These are phyloP conservation scores for Cryptococcus sp. DNA, from an alignment of 1,284 basidiomycete species.

Conservation along the genomic window DNA sequence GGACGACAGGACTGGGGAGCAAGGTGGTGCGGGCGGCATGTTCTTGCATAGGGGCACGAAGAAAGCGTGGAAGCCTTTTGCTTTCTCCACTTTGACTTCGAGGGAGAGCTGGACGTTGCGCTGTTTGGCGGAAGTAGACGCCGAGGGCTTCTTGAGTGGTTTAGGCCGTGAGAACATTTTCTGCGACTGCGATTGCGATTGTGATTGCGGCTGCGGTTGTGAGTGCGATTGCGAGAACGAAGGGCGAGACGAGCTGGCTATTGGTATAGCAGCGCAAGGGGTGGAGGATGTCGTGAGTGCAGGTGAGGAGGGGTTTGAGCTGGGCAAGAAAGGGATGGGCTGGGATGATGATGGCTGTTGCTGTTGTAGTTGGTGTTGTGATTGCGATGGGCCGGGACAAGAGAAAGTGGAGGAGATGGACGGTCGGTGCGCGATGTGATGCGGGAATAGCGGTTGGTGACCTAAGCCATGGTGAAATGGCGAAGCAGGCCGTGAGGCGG, in stretches of 20 bases:
- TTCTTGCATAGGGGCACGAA: slow-evolving; percentile 42
- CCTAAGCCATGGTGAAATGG: slow-evolving; percentile 6
- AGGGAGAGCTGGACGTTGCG: slow-evolving; percentile 42
- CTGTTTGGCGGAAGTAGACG: slow-evolving; percentile 33
- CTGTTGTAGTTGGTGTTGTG: slow-evolving; percentile 3
- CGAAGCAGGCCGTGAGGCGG: slow-evolving; percentile 10
- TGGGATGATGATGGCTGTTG: slow-evolving; percentile 7
- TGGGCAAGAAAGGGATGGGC: slow-evolving; percentile 7
- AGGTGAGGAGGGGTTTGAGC: not conserved
- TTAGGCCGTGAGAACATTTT: slow-evolving; percentile 16
- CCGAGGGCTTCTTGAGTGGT: slow-evolving; percentile 34
- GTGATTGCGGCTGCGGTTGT: too few species aligned
- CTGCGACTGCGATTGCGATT: slow-evolving; percentile 6
- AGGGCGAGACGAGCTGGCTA: not conserved
- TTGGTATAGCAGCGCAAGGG: not conserved
- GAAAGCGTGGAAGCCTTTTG: slow-evolving; percentile 47
- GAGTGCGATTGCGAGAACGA: not conserved
- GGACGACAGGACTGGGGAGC: slow-evolving; percentile 31
- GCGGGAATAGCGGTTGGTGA: slow-evolving; percentile 6
- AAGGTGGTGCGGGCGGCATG: slow-evolving; percentile 45
- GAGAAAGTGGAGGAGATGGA: not conserved
- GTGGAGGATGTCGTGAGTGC: slow-evolving; percentile 5
- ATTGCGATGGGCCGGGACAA: not conserved
- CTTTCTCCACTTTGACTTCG: slow-evolving; percentile 47
- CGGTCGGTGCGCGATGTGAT: slow-evolving; percentile 1